These are phyloP conservation scores for Discostella stelligeroides DNA, from an alignment of 108 stramenopile genomes.

Conservation along the genomic window DNA sequence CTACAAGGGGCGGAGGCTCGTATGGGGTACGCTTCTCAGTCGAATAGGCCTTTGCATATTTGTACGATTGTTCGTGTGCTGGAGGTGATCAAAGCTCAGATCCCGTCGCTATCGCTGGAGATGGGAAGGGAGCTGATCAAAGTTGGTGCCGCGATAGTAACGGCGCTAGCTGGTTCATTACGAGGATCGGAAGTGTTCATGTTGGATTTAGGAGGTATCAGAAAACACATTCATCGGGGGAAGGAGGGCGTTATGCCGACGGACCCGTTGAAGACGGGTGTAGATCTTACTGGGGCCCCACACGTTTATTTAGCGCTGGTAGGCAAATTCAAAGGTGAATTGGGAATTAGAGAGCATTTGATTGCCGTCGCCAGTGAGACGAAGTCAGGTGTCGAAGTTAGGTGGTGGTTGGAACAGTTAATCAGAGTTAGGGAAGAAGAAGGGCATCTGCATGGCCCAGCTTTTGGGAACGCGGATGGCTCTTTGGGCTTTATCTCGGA, in stretches of 20 bases:
- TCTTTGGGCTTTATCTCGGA: neutral
- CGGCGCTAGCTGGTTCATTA: neutral
- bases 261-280: neutral
- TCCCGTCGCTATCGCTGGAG: neutral
- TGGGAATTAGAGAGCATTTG: conserved; percentile 8
- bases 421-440: neutral
- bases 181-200: no score
- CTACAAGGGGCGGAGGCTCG: conserved; percentile 9
- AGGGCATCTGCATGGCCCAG: no score
- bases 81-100: neutral
- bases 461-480: no score
- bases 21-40: conserved; percentile 15
- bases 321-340: no score
- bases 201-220: no score
- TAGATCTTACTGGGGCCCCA: no score
- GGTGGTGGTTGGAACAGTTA: no score
- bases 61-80: neutral
- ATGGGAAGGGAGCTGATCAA: neutral
- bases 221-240: conserved; percentile 9
- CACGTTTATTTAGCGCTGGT: no score
- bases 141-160: conserved; percentile 1
- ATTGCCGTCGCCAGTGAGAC: no score
- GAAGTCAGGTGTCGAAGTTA: no score
- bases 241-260: no score
- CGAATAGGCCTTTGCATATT: conserved; percentile 2